Evolutionary conservation across 192 early-diverging fungal species (phyloP).

Genomic region (Phycomyces nitens): DNA sequence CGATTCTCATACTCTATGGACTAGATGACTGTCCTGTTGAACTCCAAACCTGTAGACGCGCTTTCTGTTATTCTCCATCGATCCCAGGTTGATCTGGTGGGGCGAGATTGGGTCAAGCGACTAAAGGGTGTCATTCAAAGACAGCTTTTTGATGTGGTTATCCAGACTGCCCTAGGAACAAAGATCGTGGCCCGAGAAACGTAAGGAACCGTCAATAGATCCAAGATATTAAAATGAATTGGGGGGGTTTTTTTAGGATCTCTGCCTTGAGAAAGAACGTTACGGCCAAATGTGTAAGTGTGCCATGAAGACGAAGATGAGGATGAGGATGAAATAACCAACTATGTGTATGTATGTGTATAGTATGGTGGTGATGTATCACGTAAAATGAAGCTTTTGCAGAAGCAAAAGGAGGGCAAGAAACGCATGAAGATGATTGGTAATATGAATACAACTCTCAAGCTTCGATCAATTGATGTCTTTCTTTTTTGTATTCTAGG

Average conservation of each 20-base stretch:
- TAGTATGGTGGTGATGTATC: slow-evolving; percentile 95
- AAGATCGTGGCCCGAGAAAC: slow-evolving; percentile 86
- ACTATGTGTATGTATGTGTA: slow-evolving; percentile 3
- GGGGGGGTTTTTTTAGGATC: slow-evolving; percentile 42
- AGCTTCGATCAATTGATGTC: neutral
- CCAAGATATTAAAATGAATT: neutral
- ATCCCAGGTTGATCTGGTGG: slow-evolving; percentile 61
- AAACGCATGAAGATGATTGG: slow-evolving; percentile 85
- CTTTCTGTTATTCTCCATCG: slow-evolving; percentile 86
- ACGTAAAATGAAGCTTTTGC: slow-evolving; percentile 95
- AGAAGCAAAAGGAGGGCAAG: slow-evolving; percentile 95
- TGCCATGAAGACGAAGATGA: too few relatives aligned
- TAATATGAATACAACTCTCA: slow-evolving; percentile 9
- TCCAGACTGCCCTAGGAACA: slow-evolving; percentile 84
- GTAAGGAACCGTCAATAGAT: slow-evolving; percentile 29
- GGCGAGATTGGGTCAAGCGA: slow-evolving; percentile 78
- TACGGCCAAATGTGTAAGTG: slow-evolving; percentile 85
- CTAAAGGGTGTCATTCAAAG: slow-evolving; percentile 79
- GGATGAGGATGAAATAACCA: too few relatives aligned
- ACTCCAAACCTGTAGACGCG: slow-evolving; percentile 90
- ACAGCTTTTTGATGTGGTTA: slow-evolving; percentile 92
- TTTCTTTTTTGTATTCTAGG: slow-evolving; percentile 46
- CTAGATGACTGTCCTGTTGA: slow-evolving; percentile 83
- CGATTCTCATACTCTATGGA: neutral
- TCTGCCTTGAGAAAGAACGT: slow-evolving; percentile 91